phyloP scores from a whole-genome alignment of 2,329 filamentous ascomycete species.

The Penicillium aurantiogriseum region DNA sequence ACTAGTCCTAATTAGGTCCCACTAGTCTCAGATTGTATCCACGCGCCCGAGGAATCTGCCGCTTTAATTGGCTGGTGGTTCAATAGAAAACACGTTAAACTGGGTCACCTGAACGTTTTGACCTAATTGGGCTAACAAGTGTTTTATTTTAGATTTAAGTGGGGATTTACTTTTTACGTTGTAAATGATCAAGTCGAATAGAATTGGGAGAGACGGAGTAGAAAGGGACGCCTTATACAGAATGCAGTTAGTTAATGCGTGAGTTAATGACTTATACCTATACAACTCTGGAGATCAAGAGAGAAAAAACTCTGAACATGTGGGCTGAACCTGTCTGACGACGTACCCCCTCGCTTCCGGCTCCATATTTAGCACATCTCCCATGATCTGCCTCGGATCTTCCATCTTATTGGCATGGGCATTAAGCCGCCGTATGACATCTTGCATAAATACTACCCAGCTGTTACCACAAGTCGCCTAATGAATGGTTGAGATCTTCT shows the following conservation, averaged over 20 bases:
- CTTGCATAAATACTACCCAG: background rate
- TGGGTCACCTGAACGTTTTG: background rate
- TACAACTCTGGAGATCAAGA: background rate
- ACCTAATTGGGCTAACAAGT: background rate
- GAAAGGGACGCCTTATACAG: background rate
- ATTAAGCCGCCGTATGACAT: background rate
- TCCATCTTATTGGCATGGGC: background rate
- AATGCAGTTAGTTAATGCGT: background rate
- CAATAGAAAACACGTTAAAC: constrained; percentile 7
- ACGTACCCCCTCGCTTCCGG: constrained; percentile 10
- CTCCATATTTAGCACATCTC: constrained; percentile 10
- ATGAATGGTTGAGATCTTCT: background rate
- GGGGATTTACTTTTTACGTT: background rate
- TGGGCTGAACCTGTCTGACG: constrained; percentile 2
- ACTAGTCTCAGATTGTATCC: constrained; percentile 1
- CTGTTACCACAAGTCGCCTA: background rate
- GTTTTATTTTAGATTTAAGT: background rate
- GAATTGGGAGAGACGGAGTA: background rate
- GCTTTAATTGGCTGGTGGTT: background rate
- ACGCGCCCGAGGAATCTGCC: background rate
- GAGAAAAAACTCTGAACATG: background rate
- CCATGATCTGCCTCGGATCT: constrained; percentile 8
- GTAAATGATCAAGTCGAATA: background rate
- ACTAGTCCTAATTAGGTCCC: background rate
- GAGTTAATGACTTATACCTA: background rate